Base-by-base conservation (phyloP, 139 green algal genomes). In the Asterochloris sp. region DNA sequence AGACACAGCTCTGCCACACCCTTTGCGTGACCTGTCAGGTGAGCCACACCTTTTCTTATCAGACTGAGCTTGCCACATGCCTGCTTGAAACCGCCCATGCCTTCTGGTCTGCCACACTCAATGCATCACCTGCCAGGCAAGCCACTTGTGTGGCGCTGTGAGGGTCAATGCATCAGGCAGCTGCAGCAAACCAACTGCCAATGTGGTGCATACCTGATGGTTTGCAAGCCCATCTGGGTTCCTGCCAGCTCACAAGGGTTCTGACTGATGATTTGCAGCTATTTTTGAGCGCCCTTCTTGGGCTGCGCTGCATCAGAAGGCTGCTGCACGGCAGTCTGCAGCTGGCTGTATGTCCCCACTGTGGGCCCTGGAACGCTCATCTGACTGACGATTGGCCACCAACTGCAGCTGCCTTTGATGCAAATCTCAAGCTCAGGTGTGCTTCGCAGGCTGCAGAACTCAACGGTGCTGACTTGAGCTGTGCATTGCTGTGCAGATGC, bases 1-100 rank as follows among this genome's bases (percentile, higher is more conserved):
- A 99, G 85, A 99, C 97, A 15, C 97, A 99, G 87, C 85, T 99
- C 26, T 98, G 95, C 83, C 97, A 99, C 85, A 99, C 97, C 4
- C 89, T 99, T 9, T 98, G 93, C 79, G 96, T 99, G 1, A 98
- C 95, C 10, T 98, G 95, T 88, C 96, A 98, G 91, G 90, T 97
- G 67, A 61, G 86, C 15, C 38, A 54, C 38, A 69, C 38, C 38
- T 54, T 54, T 54, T 6, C 38, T 54, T 54, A 54, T 54, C 38
- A 54, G 38, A 6, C 4, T 6, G 38, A 54, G 38, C 38, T 54
- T 54, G 38, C 6, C 38, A 54, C 38, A 6, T 54, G 38, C 38
- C 38, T 54, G 38, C 38, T 54, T 54, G 6, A 11, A 63, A 47
- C 1, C 8, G 19, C 66, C 19, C 2, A 73, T 24, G 21, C 66